These are phyloP conservation scores for Recurvomyces mirabilis DNA, from an alignment of 495 filamentous ascomycete species.

Conservation along the genomic window DNA sequence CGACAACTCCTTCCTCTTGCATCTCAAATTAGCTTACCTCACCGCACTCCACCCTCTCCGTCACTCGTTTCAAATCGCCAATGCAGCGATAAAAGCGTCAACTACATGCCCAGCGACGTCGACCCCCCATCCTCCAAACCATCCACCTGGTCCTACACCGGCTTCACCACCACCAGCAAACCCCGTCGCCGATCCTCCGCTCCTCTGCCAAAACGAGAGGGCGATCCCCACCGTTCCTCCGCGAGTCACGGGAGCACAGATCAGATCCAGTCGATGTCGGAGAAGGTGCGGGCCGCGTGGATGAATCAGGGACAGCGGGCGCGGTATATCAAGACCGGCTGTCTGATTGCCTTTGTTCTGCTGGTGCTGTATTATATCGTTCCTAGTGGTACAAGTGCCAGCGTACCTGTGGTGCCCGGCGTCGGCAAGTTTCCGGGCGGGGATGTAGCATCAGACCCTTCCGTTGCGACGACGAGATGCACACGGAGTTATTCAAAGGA, in stretches of 20 bases:
- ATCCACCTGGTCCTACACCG: constrained; percentile 16
- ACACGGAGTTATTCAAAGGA: constrained; percentile 62
- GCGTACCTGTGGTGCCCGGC: background rate
- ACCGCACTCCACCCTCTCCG: too few relatives aligned
- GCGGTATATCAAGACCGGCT: constrained; percentile 48
- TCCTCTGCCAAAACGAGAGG: constrained; percentile 6
- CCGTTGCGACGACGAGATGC: constrained; percentile 59
- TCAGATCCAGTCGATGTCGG: constrained; percentile 29
- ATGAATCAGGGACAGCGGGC: constrained; percentile 16
- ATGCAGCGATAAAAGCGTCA: background rate
- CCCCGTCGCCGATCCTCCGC: constrained; percentile 18
- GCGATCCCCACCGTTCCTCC: constrained; percentile 23
- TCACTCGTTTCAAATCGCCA: too few relatives aligned
- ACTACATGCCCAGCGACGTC: constrained; percentile 9
- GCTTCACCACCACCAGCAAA: background rate
- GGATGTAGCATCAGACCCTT: constrained; percentile 42
- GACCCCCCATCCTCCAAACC: background rate
- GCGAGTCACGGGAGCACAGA: constrained; percentile 14
- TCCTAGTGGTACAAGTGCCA: constrained; percentile 36
- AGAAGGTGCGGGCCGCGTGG: constrained; percentile 26
- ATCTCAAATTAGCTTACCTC: too few relatives aligned
- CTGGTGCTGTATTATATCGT: constrained; percentile 66
- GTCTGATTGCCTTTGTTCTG: constrained; percentile 61
- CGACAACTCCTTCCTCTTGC: too few relatives aligned
- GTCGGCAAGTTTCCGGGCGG: constrained; percentile 15